Evolutionary conservation across 2,329 filamentous ascomycete species (phyloP).

Genomic region (Ambrosiella xylebori): DNA sequence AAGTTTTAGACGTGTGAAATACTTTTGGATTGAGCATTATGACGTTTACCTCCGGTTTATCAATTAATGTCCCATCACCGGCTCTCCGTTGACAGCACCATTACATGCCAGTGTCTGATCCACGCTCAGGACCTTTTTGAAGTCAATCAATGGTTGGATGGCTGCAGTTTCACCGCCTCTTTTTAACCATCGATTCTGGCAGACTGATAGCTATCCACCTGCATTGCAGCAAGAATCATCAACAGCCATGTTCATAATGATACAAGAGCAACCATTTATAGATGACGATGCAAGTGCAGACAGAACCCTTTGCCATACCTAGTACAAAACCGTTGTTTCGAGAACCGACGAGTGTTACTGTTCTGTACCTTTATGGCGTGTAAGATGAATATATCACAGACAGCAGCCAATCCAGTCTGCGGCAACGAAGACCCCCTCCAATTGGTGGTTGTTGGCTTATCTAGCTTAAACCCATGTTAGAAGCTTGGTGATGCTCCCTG

Average conservation of each 20-base stretch:
- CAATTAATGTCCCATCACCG: not conserved
- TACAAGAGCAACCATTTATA: too few relatives aligned
- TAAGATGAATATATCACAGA: not conserved
- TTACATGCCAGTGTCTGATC: not conserved
- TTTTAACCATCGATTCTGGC: not conserved
- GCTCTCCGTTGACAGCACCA: not conserved
- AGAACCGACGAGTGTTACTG: not conserved
- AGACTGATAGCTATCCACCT: not conserved
- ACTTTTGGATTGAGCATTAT: not conserved
- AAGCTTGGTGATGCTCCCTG: not conserved
- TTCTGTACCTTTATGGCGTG: not conserved
- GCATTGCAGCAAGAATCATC: not conserved
- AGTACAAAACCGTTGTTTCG: not conserved
- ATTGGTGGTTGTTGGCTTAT: not conserved
- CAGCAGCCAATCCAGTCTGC: not conserved
- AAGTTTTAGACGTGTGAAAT: not conserved
- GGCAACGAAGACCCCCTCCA: not conserved
- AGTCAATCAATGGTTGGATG: not conserved
- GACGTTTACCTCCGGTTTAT: not conserved
- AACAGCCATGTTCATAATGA: not conserved
- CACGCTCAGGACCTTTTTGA: not conserved
- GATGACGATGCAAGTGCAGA: too few relatives aligned
- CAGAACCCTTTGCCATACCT: not conserved
- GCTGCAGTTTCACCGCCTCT: constrained; percentile 4
- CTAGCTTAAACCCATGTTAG: not conserved